These are phyloP conservation scores for Colletotrichum tofieldiae DNA, from an alignment of 2,329 filamentous ascomycete genomes.

Conservation along the genomic window DNA sequence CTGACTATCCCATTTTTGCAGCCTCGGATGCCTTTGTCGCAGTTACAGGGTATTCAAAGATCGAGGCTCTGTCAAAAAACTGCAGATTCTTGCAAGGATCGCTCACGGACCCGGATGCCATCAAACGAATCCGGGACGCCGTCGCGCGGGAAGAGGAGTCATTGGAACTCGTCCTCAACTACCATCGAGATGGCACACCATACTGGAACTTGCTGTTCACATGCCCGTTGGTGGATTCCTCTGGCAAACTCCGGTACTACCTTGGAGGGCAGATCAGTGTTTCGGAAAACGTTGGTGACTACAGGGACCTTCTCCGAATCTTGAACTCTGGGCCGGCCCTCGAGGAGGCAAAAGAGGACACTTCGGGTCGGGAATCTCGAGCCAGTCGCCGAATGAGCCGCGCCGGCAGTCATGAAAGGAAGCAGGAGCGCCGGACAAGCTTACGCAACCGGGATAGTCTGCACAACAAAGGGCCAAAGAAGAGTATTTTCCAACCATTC, in stretches of 20 bases:
- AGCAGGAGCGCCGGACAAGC: conserved; percentile 37
- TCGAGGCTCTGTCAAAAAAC: conserved; percentile 65
- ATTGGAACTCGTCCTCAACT: conserved; percentile 67
- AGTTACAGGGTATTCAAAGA: conserved; percentile 65
- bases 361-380: conserved; percentile 27
- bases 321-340: conserved; percentile 56
- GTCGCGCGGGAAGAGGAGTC: conserved; percentile 61
- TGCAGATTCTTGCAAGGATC: conserved; percentile 66
- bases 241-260: conserved; percentile 66
- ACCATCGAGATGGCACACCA: conserved; percentile 64
- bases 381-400: conserved; percentile 35
- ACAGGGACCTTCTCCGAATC: conserved; percentile 66
- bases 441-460: conserved; percentile 37
- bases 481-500: conserved; percentile 55
- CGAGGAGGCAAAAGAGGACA: conserved; percentile 30
- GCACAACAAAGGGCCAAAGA: conserved; percentile 48
- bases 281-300: conserved; percentile 66
- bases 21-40: conserved; percentile 67
- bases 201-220: conserved; percentile 73
- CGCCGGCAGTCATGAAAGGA: conserved; percentile 36
- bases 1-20: conserved; percentile 66
- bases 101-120: conserved; percentile 59
- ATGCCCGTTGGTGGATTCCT: conserved; percentile 64
- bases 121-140: conserved; percentile 58
- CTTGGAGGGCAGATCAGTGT: conserved; percentile 73